Conservation (phyloP, 2,329 filamentous ascomycete species). For the Bipolaris cookei region DNA sequence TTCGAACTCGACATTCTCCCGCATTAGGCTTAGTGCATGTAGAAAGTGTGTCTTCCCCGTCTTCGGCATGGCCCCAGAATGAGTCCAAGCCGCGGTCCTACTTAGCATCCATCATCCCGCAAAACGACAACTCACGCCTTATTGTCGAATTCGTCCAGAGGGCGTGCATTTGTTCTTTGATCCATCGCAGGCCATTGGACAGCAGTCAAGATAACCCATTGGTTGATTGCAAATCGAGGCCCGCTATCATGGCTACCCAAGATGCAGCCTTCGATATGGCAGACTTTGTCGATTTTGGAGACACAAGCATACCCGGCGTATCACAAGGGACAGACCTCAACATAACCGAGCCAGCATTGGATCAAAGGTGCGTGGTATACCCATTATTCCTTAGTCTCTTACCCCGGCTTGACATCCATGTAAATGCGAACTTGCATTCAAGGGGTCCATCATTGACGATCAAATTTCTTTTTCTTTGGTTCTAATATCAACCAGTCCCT, state of each 20-base stretch:
- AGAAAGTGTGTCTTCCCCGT: slow-evolving; percentile 9
- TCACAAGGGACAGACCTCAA: slow-evolving; percentile 18
- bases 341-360: slow-evolving; percentile 2
- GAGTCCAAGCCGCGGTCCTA: slow-evolving; percentile 18
- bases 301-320: slow-evolving; percentile 43
- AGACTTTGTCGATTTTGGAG: slow-evolving; percentile 50
- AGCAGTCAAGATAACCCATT: background rate
- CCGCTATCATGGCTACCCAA: slow-evolving; percentile 36
- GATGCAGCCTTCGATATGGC: slow-evolving; percentile 41
- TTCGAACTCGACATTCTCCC: slow-evolving; percentile 21
- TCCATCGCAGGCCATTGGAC: slow-evolving; percentile 2
- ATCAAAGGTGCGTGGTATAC: slow-evolving; percentile 23
- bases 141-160: slow-evolving; percentile 21
- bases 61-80: slow-evolving; percentile 10
- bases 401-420: background rate
- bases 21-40: slow-evolving; percentile 18
- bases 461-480: background rate
- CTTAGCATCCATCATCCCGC: slow-evolving; percentile 17
- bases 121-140: slow-evolving; percentile 25
- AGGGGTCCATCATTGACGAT: background rate
- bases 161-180: slow-evolving; percentile 26
- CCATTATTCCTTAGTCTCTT: background rate
- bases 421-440: background rate
- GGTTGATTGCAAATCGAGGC: slow-evolving; percentile 6
- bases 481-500: slow-evolving; percentile 17